Evolutionary conservation across 2,329 filamentous ascomycete genomes (phyloP), one percentile per base, ranked within the genome.

Genomic region (Trichoderma endophyticum): DNA sequence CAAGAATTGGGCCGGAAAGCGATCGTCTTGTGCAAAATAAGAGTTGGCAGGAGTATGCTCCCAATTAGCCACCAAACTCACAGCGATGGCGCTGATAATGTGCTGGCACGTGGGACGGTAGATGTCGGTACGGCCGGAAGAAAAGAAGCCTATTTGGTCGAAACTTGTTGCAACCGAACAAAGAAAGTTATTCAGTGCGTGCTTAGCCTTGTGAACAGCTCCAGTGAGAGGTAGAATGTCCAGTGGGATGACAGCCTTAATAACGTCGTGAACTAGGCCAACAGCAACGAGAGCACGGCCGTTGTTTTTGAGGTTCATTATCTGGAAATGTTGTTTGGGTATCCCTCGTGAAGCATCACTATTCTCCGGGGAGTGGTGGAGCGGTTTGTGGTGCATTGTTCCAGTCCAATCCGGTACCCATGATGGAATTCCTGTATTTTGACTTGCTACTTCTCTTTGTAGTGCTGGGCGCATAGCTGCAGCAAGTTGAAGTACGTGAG

Each of bases 401-500:
- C 63, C 63, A 15, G 26, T 65, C 63, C 43, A 65, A 32, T 56
- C 63, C 12, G 63, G 63, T 12, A 34, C 63, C 63, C 63, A 65
- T 0, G 63, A 65, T n/a, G 62, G 62, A 3, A 65, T 8, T 39
- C 36, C 6, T 39, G 36, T 6, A 14, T 21, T 2, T 18, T 24
- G 39, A 15, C n/a, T 3, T 3, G n/a, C 12, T 15, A 24, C 3
- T 12, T 18, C 28, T 21, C 26, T 34, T 3, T n/a, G 15, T 3
- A 5, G 8, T 9, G 11, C 6, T 26, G 63, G 43, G 24, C 30
- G 63, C 63, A 65, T 54, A 15, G 63, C 43, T 51, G n/a, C 28
- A 34, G 63, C 63, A 48, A 65, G 63, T 24, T 65, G 63, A 1
- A 64, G n/a, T 51, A 65, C 63, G 63, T 65, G 63, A 8, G 63